Conservation (phyloP, 225 moss, liverwort and hornwort species). For the Bryoerythrophyllum caledonicum region DNA sequence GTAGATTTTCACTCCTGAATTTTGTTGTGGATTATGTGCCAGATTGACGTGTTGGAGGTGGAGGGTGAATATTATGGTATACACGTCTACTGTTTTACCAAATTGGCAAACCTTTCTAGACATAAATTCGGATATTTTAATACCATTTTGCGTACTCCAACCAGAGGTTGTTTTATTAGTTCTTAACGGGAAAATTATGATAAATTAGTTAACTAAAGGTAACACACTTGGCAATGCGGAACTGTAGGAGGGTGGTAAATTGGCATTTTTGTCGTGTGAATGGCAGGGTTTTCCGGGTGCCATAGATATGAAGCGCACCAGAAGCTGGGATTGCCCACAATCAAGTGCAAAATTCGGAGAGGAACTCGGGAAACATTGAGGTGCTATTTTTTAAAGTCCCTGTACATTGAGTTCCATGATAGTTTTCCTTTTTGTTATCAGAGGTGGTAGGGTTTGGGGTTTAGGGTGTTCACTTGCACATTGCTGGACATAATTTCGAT, state of each 20-base stretch:
- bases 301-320: slow-evolving; percentile 96
- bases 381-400: slow-evolving; percentile 17
- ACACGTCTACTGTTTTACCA: slow-evolving; percentile 3
- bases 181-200: too few relatives aligned
- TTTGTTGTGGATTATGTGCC: slow-evolving; percentile 26
- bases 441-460: too few relatives aligned
- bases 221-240: too few relatives aligned
- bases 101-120: too few relatives aligned
- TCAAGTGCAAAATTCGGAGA: slow-evolving; percentile 84
- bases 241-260: background rate
- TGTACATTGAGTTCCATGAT: background rate
- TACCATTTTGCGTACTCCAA: too few relatives aligned
- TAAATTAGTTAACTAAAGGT: too few relatives aligned
- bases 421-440: background rate
- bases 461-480: too few relatives aligned
- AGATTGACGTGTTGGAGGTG: slow-evolving; percentile 96
- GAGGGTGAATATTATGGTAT: slow-evolving; percentile 85
- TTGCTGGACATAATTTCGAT: too few relatives aligned
- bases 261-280: background rate
- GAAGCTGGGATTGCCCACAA: slow-evolving; percentile 86
- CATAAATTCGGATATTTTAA: too few relatives aligned
- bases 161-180: too few relatives aligned
- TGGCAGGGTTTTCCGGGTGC: slow-evolving; percentile 89
- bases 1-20: background rate
- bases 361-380: slow-evolving; percentile 92